Evolutionary conservation across 2,329 filamentous ascomycete species (phyloP).

Genomic region (Colletotrichum spinosum): DNA sequence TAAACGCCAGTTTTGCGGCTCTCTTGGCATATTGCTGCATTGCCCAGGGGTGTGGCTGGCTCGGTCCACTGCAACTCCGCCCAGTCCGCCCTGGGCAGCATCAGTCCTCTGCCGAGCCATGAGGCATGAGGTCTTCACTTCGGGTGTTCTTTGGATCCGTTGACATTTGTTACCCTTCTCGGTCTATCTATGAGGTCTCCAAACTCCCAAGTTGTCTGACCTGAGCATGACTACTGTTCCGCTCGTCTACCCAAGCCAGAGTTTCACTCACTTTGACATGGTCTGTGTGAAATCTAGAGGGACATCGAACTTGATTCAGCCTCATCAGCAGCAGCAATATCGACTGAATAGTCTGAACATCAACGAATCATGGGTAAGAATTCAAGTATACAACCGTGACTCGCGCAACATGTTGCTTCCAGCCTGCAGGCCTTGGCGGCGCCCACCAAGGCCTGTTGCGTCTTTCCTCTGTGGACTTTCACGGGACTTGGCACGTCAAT

Average conservation of each 20-base stretch:
- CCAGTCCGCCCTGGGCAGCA: conserved; percentile 1
- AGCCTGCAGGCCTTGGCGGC: conserved; percentile 7
- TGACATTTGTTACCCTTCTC: no score
- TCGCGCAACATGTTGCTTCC: neutral
- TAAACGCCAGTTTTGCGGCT: conserved; percentile 3
- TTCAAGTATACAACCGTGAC: neutral
- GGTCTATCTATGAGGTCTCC: neutral
- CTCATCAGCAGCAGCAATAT: neutral
- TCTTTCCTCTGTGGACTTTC: neutral
- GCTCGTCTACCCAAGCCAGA: neutral
- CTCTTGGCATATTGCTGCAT: neutral
- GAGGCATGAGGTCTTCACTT: neutral
- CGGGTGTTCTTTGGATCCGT: neutral
- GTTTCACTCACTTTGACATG: neutral
- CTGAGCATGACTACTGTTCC: neutral
- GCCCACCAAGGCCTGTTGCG: neutral
- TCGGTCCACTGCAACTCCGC: conserved; percentile 2
- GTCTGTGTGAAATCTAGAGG: neutral
- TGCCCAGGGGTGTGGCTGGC: neutral
- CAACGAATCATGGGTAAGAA: no score
- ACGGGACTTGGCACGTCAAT: neutral
- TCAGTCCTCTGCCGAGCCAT: neutral
- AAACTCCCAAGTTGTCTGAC: neutral
- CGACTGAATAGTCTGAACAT: neutral
- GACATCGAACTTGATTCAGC: conserved; percentile 1